Conservation (phyloP, 176 grass and related monocot genomes). For the Raddia distichophylla region DNA sequence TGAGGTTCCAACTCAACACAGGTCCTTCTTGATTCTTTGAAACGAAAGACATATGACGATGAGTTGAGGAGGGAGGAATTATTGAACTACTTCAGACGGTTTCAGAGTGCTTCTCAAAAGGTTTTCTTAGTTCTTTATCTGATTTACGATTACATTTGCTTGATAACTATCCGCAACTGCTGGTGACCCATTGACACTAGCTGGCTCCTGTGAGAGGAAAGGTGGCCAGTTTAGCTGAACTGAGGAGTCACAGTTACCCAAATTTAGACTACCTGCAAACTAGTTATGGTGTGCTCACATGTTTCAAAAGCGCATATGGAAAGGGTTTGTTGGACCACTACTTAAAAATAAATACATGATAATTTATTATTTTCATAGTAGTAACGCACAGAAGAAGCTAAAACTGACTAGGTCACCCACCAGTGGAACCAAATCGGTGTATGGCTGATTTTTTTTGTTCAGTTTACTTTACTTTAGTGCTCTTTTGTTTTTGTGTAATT, state of each 20-base stretch:
- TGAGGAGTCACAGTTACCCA: slow-evolving; percentile 23
- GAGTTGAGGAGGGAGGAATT: slow-evolving; percentile 92
- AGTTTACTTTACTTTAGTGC: slow-evolving; percentile 12
- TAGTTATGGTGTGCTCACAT: slow-evolving; percentile 18
- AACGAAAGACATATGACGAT: slow-evolving; percentile 95
- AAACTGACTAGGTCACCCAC: neutral
- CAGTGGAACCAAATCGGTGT: slow-evolving; percentile 6
- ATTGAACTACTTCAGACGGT: slow-evolving; percentile 82
- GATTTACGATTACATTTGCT: slow-evolving; percentile 20
- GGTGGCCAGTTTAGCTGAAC: slow-evolving; percentile 24
- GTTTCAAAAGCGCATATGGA: slow-evolving; percentile 17
- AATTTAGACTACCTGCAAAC: slow-evolving; percentile 10
- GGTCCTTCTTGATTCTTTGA: slow-evolving; percentile 98
- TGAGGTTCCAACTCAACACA: slow-evolving; percentile 49
- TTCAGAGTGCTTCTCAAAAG: slow-evolving; percentile 86
- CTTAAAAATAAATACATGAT: slow-evolving; percentile 6
- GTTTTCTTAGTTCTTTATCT: slow-evolving; percentile 45
- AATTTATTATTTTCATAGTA: slow-evolving; percentile 31
- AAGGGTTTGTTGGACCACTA: slow-evolving; percentile 7
- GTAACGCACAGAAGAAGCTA: slow-evolving; percentile 1
- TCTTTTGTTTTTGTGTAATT: neutral
- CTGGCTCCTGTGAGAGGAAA: slow-evolving; percentile 16
- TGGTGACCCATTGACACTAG: neutral
- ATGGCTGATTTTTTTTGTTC: slow-evolving; percentile 10
- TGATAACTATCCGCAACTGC: slow-evolving; percentile 21